Evolutionary conservation across 169 alveolate genomes (phyloP).

Genomic region (Cryptosporidium sp.): DNA sequence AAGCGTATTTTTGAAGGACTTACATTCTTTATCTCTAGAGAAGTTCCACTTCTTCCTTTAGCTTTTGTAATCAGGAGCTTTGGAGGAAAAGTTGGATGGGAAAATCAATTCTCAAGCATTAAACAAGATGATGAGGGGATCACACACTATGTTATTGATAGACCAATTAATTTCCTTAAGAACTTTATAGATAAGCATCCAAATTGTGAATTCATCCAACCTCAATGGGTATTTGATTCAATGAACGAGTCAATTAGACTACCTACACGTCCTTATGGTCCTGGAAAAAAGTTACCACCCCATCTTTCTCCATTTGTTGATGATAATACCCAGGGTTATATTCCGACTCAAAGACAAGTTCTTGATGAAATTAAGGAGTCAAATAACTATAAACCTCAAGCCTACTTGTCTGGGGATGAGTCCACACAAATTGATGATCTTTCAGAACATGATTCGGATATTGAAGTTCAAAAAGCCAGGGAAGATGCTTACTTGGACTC

Average conservation of each 20-base stretch:
- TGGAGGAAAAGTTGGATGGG: conserved; percentile 90
- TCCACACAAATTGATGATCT: conserved; percentile 6
- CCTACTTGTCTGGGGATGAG: neutral
- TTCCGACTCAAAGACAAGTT: conserved; percentile 62
- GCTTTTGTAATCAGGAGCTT: conserved; percentile 89
- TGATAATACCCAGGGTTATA: conserved; percentile 52
- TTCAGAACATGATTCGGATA: conserved; percentile 29
- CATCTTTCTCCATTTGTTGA: conserved; percentile 94
- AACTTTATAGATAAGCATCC: conserved; percentile 67
- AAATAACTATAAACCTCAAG: neutral
- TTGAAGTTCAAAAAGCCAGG: conserved; percentile 48
- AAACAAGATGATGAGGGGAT: conserved; percentile 82
- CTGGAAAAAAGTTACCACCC: conserved; percentile 93
- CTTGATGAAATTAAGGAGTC: conserved; percentile 43
- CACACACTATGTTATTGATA: conserved; percentile 93
- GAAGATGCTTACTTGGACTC: conserved; percentile 56
- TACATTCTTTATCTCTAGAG: conserved; percentile 89
- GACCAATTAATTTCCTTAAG: conserved; percentile 85
- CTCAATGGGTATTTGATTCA: conserved; percentile 95
- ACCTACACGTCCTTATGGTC: conserved; percentile 91
- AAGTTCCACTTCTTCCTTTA: conserved; percentile 91
- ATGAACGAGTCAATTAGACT: conserved; percentile 86
- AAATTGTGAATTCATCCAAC: conserved; percentile 91
- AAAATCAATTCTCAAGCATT: conserved; percentile 81
- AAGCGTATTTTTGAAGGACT: conserved; percentile 86